A percentile compares a stretch with the other conserved stretches of the same genome.
Evolutionary conservation across 108 stramenopile species (phyloP).

Genomic region (Pseudonitzschia multiseries): DNA sequence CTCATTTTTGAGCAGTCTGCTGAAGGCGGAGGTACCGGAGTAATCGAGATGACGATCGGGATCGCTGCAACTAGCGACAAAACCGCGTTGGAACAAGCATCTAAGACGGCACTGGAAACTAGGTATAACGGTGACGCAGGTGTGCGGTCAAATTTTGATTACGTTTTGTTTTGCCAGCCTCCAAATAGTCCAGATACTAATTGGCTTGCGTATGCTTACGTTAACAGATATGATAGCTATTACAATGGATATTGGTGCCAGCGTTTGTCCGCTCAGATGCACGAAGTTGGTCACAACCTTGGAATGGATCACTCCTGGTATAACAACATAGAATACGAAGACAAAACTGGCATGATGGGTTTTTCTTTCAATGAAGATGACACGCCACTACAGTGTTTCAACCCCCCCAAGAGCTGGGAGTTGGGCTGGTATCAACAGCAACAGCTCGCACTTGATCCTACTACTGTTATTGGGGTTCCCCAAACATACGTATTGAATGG

Average conservation of each 20-base stretch:
- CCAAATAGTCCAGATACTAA: too few relatives aligned
- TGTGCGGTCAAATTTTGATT: not conserved
- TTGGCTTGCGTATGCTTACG: slow-evolving; percentile 28
- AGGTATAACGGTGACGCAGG: not conserved
- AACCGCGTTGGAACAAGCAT: not conserved
- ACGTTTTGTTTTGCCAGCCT: not conserved
- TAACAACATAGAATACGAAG: slow-evolving; percentile 39
- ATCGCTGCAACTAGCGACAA: too few relatives aligned
- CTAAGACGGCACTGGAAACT: not conserved
- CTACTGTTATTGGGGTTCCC: not conserved
- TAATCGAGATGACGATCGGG: not conserved
- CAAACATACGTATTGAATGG: not conserved
- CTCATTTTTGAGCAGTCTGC: not conserved
- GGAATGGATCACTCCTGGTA: not conserved
- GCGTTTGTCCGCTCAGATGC: slow-evolving; percentile 48
- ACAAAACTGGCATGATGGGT: slow-evolving; percentile 55
- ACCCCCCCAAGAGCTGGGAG: slow-evolving; percentile 45
- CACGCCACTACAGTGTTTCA: slow-evolving; percentile 18
- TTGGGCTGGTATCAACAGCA: slow-evolving; percentile 45
- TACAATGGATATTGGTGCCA: slow-evolving; percentile 62
- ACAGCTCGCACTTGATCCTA: not conserved
- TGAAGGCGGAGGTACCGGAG: too few relatives aligned
- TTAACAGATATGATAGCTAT: slow-evolving; percentile 32
- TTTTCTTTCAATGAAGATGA: slow-evolving; percentile 36
- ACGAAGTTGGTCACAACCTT: slow-evolving; percentile 47